Percentiles rank a stretch among this genome's conserved stretches.
These are phyloP conservation scores for Hirschfeldia incana DNA, from an alignment of 345 rosid genomes.

Conservation along the genomic window DNA sequence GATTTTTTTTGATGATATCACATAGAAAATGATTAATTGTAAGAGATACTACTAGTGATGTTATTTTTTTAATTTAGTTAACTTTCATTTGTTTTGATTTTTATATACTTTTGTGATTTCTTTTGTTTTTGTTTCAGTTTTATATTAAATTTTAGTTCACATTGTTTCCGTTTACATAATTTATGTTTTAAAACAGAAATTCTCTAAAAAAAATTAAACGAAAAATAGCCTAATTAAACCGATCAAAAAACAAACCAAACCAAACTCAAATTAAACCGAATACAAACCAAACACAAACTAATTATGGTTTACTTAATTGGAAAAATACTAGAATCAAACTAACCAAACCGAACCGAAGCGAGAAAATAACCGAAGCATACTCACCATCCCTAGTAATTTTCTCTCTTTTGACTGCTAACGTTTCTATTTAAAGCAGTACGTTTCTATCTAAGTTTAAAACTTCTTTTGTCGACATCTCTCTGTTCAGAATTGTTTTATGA, in stretches of 20 bases:
- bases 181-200: too few relatives aligned
- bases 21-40: not conserved
- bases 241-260: not conserved
- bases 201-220: too few relatives aligned
- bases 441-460: not conserved
- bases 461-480: not conserved
- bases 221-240: too few relatives aligned
- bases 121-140: too few relatives aligned
- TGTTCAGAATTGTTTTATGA: not conserved
- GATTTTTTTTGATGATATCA: not conserved
- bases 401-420: not conserved
- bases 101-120: not conserved
- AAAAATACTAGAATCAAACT: too few relatives aligned
- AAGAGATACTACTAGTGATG: not conserved
- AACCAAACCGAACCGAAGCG: too few relatives aligned
- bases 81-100: too few relatives aligned
- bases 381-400: not conserved
- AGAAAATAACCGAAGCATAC: not conserved
- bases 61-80: too few relatives aligned
- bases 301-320: too few relatives aligned
- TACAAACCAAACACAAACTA: not conserved
- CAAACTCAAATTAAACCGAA: not conserved
- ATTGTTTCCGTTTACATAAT: too few relatives aligned
- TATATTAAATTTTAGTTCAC: too few relatives aligned
- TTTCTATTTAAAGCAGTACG: not conserved